A percentile compares a stretch with the other conserved stretches of the same genome.
Evolutionary conservation across 2,329 filamentous ascomycete genomes (phyloP).

Genomic region (Colletotrichum tropicicola): DNA sequence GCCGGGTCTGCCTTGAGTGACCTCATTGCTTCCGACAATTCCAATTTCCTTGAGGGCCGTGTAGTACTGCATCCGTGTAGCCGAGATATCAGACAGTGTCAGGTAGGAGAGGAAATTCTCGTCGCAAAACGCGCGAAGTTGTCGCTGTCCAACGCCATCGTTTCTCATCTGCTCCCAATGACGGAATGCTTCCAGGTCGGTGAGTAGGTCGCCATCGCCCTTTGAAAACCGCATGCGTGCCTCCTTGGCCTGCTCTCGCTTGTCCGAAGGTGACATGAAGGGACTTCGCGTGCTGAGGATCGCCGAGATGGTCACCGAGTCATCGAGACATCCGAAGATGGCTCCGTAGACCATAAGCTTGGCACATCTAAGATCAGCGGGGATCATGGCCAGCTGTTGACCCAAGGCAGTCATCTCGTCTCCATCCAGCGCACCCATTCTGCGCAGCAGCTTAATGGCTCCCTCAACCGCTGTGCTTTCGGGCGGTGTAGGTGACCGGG

Average conservation of each 20-base stretch:
- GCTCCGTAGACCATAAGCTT: conserved; percentile 97
- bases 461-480: conserved; percentile 86
- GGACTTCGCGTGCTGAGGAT: conserved; percentile 91
- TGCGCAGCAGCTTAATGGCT: conserved; percentile 78
- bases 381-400: conserved; percentile 92
- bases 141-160: conserved; percentile 66
- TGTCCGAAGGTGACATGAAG: conserved; percentile 85
- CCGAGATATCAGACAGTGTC: conserved; percentile 87
- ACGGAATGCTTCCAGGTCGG: conserved; percentile 85
- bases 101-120: conserved; percentile 86
- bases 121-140: conserved; percentile 81
- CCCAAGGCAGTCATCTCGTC: conserved; percentile 90
- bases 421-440: conserved; percentile 90
- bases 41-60: conserved; percentile 86
- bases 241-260: conserved; percentile 81
- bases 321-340: conserved; percentile 91
- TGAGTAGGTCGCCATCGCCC: conserved; percentile 87
- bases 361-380: conserved; percentile 89
- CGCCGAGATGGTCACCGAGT: conserved; percentile 87
- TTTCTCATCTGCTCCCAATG: conserved; percentile 77
- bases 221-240: conserved; percentile 78
- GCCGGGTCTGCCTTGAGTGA: conserved; percentile 36
- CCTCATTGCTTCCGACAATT: conserved; percentile 64
- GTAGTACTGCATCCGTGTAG: conserved; percentile 86
- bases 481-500: conserved; percentile 88